These are phyloP conservation scores for Didymosphaeria variabile DNA, from an alignment of 2,329 filamentous ascomycete species.

Conservation along the genomic window DNA sequence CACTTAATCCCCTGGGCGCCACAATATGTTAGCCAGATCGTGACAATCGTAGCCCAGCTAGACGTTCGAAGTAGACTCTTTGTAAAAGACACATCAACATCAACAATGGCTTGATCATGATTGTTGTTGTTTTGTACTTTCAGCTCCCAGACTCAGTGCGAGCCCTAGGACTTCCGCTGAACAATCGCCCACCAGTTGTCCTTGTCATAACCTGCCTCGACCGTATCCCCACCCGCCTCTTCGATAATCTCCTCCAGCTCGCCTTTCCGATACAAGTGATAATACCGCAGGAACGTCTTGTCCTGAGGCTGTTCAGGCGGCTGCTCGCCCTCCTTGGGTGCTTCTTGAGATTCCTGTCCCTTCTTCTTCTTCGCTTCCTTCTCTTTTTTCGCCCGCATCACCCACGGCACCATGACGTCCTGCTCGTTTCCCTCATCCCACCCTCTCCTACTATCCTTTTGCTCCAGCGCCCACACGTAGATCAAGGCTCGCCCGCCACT, in stretches of 20 bases:
- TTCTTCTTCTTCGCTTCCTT: conserved; percentile 31
- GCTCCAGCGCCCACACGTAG: conserved; percentile 96
- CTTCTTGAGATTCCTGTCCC: conserved; percentile 15
- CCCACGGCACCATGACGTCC: conserved; percentile 97
- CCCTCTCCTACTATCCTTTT: conserved; percentile 82
- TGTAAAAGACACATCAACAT: no score
- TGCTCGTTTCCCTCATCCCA: conserved; percentile 87
- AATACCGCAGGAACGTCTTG: conserved; percentile 85
- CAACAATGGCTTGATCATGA: no score
- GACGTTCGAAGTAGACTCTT: no score
- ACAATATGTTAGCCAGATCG: no score
- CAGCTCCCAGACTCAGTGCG: background rate
- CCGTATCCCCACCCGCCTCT: conserved; percentile 76
- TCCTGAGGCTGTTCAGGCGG: conserved; percentile 46
- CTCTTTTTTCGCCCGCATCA: conserved; percentile 64
- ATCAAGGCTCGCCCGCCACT: conserved; percentile 73
- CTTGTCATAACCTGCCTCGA: conserved; percentile 89
- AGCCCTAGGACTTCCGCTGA: conserved; percentile 1
- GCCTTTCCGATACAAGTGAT: conserved; percentile 87
- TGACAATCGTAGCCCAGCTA: no score
- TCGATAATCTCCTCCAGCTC: conserved; percentile 84
- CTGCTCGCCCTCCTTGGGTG: conserved; percentile 29
- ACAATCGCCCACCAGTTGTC: conserved; percentile 98
- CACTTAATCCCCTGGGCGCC: no score
- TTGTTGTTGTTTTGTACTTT: no score